A percentile compares a stretch with the other conserved stretches of the same genome.
phyloP scores from a whole-genome alignment of 345 rosid species.

The Rhodamnia rubescens region DNA sequence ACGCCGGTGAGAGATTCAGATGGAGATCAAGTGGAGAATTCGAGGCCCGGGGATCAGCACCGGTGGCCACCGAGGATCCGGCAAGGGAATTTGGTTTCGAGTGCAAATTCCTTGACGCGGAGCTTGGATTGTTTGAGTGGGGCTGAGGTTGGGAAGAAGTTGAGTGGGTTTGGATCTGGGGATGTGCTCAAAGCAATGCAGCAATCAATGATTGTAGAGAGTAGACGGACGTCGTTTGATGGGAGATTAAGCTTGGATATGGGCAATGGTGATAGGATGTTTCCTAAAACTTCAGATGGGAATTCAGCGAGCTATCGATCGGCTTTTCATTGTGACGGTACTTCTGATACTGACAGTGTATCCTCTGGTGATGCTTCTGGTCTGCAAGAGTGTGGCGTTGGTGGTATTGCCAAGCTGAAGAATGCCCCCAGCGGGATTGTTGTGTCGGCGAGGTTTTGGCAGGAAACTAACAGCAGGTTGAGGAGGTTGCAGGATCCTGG shows the following conservation, averaged over 20 bases:
- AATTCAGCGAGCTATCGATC: neutral
- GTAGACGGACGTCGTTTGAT: conserved; percentile 36
- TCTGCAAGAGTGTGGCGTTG: conserved; percentile 25
- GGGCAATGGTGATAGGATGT: conserved; percentile 23
- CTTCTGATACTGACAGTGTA: conserved; percentile 71
- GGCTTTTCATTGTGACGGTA: conserved; percentile 5
- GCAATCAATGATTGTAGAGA: conserved; percentile 48
- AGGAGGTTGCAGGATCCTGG: conserved; percentile 86
- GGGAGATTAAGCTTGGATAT: conserved; percentile 48
- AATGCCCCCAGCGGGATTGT: conserved; percentile 28
- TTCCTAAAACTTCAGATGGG: conserved; percentile 25
- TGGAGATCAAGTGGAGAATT: conserved; percentile 65
- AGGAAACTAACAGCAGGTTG: conserved; percentile 80
- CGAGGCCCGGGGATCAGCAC: conserved; percentile 48
- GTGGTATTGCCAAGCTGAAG: conserved; percentile 29
- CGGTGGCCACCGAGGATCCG: conserved; percentile 75
- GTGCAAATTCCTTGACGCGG: conserved; percentile 23
- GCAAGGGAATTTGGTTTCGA: conserved; percentile 29
- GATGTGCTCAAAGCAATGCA: conserved; percentile 35
- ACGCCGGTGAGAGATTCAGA: conserved; percentile 30
- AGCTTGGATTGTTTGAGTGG: conserved; percentile 34
- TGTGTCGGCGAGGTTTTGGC: conserved; percentile 86
- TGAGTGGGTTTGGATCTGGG: conserved; percentile 58
- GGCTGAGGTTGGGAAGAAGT: conserved; percentile 19
- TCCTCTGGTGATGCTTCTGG: conserved; percentile 73